A percentile compares a stretch with the other conserved stretches of the same genome.
Evolutionary conservation across 352 stramenopile species (phyloP).

Genomic region (Phytophthora sansomeana): DNA sequence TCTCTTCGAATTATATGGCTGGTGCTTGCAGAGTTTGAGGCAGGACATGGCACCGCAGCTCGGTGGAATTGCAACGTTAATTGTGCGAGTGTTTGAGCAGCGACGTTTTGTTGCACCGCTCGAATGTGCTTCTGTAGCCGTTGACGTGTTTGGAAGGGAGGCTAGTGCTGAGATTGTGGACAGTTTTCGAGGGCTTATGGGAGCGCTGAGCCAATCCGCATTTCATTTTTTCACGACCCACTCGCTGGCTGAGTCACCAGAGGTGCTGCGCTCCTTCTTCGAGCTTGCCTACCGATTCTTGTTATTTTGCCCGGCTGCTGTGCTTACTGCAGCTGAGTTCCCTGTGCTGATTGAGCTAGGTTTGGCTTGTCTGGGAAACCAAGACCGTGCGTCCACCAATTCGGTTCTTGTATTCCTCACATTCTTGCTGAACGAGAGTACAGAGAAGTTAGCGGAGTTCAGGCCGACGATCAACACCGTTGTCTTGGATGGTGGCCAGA

Average conservation of each 20-base stretch:
- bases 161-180: slow-evolving; percentile 50
- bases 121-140: slow-evolving; percentile 66
- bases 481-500: slow-evolving; percentile 50
- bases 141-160: slow-evolving; percentile 73
- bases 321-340: slow-evolving; percentile 67
- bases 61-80: slow-evolving; percentile 56
- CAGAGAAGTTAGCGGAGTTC: slow-evolving; percentile 53
- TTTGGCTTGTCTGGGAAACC: slow-evolving; percentile 67
- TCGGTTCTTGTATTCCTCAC: slow-evolving; percentile 74
- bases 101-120: slow-evolving; percentile 64
- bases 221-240: slow-evolving; percentile 74
- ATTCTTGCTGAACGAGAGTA: slow-evolving; percentile 66
- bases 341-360: slow-evolving; percentile 66
- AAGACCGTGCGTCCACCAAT: slow-evolving; percentile 73
- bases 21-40: slow-evolving; percentile 73
- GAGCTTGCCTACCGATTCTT: slow-evolving; percentile 76
- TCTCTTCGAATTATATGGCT: slow-evolving; percentile 75
- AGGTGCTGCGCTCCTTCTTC: slow-evolving; percentile 73
- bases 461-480: slow-evolving; percentile 51
- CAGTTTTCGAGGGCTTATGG: slow-evolving; percentile 67
- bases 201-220: slow-evolving; percentile 61
- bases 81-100: slow-evolving; percentile 69
- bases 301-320: slow-evolving; percentile 71
- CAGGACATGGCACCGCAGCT: slow-evolving; percentile 65
- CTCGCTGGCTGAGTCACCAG: slow-evolving; percentile 63